A percentile compares a stretch with the other conserved stretches of the same genome.
Conservation (phyloP, 192 early-diverging fungal genomes). For the Mortierella claussenii region DNA sequence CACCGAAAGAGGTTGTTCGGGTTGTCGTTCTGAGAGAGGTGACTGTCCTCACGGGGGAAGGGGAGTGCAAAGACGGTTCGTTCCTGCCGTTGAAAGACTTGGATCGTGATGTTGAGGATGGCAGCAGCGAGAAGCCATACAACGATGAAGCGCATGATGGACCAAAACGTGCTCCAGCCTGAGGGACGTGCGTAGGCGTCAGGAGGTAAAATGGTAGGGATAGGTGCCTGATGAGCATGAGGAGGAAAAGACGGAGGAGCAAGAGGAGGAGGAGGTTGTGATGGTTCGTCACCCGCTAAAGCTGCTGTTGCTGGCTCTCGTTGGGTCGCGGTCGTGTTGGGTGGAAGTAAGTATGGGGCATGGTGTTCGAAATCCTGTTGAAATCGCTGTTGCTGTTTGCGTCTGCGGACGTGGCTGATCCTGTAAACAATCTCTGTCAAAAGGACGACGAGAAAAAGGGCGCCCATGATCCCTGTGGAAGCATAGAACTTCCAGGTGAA, state of each 20-base stretch:
- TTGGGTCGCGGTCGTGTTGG: background rate
- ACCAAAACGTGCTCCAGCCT: background rate
- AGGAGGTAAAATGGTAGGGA: background rate
- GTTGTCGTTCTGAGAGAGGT: background rate
- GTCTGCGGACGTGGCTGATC: background rate
- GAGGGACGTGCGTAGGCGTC: background rate
- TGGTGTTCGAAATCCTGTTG: background rate
- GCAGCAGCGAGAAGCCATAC: constrained; percentile 2
- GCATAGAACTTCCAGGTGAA: constrained; percentile 20
- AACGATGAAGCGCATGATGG: constrained; percentile 8
- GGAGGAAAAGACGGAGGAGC: background rate
- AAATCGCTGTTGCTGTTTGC: background rate
- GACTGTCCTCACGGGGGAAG: constrained; percentile 3
- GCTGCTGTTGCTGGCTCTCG: background rate
- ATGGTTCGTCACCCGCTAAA: background rate
- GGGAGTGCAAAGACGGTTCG: constrained; percentile 23
- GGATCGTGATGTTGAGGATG: constrained; percentile 1
- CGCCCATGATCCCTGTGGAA: background rate
- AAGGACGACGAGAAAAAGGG: constrained; percentile 6
- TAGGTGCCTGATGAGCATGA: background rate
- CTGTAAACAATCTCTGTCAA: constrained; percentile 19
- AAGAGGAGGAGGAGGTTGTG: background rate
- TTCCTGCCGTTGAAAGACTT: background rate
- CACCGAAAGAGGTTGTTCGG: constrained; percentile 27
- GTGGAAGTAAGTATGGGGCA: background rate